Base-by-base conservation (phyloP, 208 protist species). In the Leishmania arabica region DNA sequence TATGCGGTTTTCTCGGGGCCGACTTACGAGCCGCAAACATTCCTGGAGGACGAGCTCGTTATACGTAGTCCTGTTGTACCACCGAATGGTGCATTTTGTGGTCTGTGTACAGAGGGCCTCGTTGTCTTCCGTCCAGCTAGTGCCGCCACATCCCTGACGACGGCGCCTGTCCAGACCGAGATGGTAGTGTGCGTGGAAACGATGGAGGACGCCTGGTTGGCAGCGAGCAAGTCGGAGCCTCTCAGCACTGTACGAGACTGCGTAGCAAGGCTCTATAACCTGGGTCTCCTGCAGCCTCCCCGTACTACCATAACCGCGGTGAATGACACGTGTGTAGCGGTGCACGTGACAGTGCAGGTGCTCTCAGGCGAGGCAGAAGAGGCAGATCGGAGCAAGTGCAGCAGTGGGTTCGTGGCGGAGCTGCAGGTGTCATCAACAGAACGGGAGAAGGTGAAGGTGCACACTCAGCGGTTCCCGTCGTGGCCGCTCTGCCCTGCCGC, bases 231-330 rank as follows among this genome's bases (percentile, higher is more conserved):
- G 9, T 21, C 49, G 3, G 73, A 19, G 73, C 66, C 54, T 4
- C 80, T 83, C 40, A 34, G 31, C 42, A 79, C 53, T 15, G 56
- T 34, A 34, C 66, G 37, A 24, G 75, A 80, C 80, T 84, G 80
- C n/a, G 68, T 84, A 1, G 80, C 75, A 21, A 56, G 31, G 8
- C 75, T 80, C 8, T 49, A 80, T 45, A 65, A 76, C 73, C 34
- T 84, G 2, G 80, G 75, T 6, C 68, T 84, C 7, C 75, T 84
- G 49, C 45, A 24, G 53, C 68, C 80, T 19, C 80, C 75, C 11
- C 75, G 75, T 31, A 49, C 37, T 24, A n/a, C 19, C 42, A 70
- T 70, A 8, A 15, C 56, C 8, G 27, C 11, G 8, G 40, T 60
- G 37, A 51, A 76, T 45, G 58, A 34, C 31, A 53, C 37, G n/a